Base-by-base conservation (phyloP, 441 rosid genomes). In the Gossypium gossypioides region DNA sequence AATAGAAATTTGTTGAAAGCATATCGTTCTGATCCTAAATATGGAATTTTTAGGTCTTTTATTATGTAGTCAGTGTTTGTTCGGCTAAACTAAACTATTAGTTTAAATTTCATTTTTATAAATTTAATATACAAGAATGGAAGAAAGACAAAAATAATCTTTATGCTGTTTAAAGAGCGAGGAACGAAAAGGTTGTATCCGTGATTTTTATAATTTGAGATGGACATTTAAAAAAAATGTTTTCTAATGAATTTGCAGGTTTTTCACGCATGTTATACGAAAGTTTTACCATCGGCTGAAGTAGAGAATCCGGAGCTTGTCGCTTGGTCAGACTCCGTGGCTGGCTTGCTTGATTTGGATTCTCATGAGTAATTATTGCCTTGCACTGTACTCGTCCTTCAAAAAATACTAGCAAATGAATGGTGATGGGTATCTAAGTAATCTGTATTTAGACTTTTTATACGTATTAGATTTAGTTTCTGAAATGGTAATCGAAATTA, bases 261-360 rank as follows among this genome's bases (percentile, higher is more conserved):
- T 48, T 77, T 86, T 40, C 99, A 84, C 79, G 89, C 99, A 59
- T 95, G 99, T 77, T 92, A 88, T 76, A 58, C 97, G 22, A 89
- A 89, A 85, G 96, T 95, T 54, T 84, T 88, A 1, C 96, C 99
- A 25, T 92, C 97, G 29, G 97, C 79, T 73, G 84, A 88, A 78
- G 93, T 88, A 18, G 97, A 95, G 72, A 83, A 89, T 83, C 97
- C 97, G 60, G 87, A 89, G 81, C 91, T 95, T 51, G 96, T 95
- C 77, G 95, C 91, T 0, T 91, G 98, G 99, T 95, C 99, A 40
- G 91, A 87, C 10, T 89, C 97, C 44, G 97, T 91, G 51, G 93
- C 96, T 2, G 84, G 84, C 72, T 74, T 86, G 69, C 88, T 95
- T 75, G 97, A 91, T 55, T 80, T 95, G 89, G 96, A 92, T 81